Conservation (phyloP, 148 eudicot genomes). For the Fagopyrum esculentum region DNA sequence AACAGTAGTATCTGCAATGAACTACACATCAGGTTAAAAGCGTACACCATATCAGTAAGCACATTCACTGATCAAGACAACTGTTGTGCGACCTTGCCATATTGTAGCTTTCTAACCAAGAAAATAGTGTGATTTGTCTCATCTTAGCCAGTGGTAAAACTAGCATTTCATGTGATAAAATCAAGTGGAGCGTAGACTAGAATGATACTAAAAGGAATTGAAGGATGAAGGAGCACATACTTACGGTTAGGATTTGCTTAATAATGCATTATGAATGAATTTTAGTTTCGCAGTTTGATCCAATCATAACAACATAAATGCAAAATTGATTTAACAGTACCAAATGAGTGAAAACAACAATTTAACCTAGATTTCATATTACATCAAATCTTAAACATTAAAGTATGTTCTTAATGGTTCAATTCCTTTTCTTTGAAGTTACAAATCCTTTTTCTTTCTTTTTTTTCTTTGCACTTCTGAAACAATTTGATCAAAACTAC, state of each 20-base stretch:
- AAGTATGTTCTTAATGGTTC: not conserved
- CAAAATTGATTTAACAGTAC: no score
- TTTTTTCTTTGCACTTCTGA: not conserved
- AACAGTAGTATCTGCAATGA: constrained; percentile 72
- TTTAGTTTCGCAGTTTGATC: no score
- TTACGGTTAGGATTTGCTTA: not conserved
- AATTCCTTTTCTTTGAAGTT: not conserved
- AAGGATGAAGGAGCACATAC: not conserved
- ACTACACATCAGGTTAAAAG: no score
- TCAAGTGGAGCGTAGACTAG: not conserved
- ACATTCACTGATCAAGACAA: no score
- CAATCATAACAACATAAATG: no score
- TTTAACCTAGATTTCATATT: not conserved
- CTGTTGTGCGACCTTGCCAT: not conserved
- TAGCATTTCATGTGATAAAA: not conserved
- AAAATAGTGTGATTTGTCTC: no score
- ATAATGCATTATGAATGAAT: not conserved
- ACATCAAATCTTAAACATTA: not conserved
- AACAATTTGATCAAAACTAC: not conserved
- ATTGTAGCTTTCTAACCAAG: no score
- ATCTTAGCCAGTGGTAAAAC: not conserved
- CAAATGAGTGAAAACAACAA: not conserved
- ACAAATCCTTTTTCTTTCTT: no score
- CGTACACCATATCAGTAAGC: no score
- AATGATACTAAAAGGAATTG: not conserved